A percentile compares a stretch with the other conserved stretches of the same genome.
phyloP scores from a whole-genome alignment of 2,329 filamentous ascomycete genomes.

The Talaromyces pinophilus region DNA sequence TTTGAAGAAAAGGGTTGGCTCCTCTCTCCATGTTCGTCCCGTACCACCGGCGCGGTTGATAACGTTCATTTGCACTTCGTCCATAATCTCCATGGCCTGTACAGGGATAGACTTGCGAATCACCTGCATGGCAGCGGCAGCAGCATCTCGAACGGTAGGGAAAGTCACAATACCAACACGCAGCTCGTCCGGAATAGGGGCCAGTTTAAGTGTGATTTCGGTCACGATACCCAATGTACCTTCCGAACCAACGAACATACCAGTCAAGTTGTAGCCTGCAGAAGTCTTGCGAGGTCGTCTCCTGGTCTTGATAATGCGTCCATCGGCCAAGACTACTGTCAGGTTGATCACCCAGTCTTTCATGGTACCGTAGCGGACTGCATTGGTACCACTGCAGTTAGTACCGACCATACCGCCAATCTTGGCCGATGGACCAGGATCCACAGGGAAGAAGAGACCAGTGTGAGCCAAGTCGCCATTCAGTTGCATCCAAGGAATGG shows the following conservation, averaged over 20 bases:
- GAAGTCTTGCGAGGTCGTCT: conserved; percentile 67
- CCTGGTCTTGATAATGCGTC: conserved; percentile 67
- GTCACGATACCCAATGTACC: conserved; percentile 72
- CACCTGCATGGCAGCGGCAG: conserved; percentile 63
- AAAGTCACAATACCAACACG: conserved; percentile 67
- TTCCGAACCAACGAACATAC: conserved; percentile 69
- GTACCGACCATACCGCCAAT: conserved; percentile 66
- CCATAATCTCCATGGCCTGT: conserved; percentile 66
- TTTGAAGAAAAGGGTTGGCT: conserved; percentile 50
- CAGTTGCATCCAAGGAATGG: conserved; percentile 87
- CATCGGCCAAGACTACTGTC: conserved; percentile 70
- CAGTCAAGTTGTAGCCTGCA: conserved; percentile 71
- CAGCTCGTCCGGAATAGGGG: conserved; percentile 63
- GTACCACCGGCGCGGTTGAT: conserved; percentile 67
- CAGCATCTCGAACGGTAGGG: conserved; percentile 61
- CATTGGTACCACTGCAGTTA: conserved; percentile 65
- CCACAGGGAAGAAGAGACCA: conserved; percentile 86
- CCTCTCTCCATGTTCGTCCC: conserved; percentile 47
- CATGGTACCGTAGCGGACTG: conserved; percentile 70
- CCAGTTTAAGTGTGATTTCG: conserved; percentile 68
- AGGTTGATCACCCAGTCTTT: conserved; percentile 73
- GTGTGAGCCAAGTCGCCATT: conserved; percentile 73
- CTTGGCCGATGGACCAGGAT: conserved; percentile 69
- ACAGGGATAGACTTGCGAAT: conserved; percentile 67
- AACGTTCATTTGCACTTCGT: conserved; percentile 64